Base-by-base conservation (phyloP, 1,284 basidiomycete species). In the Rhodotorula sp. region DNA sequence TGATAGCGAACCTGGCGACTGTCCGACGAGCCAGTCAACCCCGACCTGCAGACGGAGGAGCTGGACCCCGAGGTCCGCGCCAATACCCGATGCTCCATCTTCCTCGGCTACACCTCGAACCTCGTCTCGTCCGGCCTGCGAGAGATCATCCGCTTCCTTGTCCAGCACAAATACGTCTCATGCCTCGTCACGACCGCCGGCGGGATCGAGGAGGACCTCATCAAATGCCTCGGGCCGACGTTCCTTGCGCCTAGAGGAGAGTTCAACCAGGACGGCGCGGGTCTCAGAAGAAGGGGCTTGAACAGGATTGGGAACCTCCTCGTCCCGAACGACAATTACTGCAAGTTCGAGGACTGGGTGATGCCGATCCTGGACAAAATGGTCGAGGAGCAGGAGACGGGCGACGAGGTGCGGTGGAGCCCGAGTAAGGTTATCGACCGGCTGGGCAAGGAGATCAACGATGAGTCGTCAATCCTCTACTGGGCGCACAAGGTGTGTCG, bases 321-420 rank as follows among this genome's bases (percentile, higher is more conserved):
- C 65, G 89, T 99, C 1, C 96, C 96, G 20, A 99, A 99, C 79
- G 94, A 97, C 77, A 99, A 99, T 79, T 99, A 99, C 81, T 98
- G 96, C 87, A 90, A 91, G 78, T 99, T 99, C 76, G 96, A 99
- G 81, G 95, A 99, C 80, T 99, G 96, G 96, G 86, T 99, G 18
- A 89, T 88, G 60, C 96, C 96, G 3, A 93, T 98, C 68, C 85
- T 99, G 53, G 91, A 99, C 79, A 80, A 84, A 54, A 93, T 99
- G 93, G 85, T 97, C 40, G 86, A 83, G 26, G 96, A 99, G 79
- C 96, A 99, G 81, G 80, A 84, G 64, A n/a, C 13, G 9, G 79
- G 78, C 4, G 62, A 72, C 34, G 76, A 79, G 65, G 72, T 72
- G 37, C 76, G 74, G 57, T 99, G 96, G 96, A 88, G 90, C 3